Percentiles rank a stretch among this genome's conserved stretches.
Conservation (phyloP, 139 green algal genomes). For the Astrephomene gubernaculifera region DNA sequence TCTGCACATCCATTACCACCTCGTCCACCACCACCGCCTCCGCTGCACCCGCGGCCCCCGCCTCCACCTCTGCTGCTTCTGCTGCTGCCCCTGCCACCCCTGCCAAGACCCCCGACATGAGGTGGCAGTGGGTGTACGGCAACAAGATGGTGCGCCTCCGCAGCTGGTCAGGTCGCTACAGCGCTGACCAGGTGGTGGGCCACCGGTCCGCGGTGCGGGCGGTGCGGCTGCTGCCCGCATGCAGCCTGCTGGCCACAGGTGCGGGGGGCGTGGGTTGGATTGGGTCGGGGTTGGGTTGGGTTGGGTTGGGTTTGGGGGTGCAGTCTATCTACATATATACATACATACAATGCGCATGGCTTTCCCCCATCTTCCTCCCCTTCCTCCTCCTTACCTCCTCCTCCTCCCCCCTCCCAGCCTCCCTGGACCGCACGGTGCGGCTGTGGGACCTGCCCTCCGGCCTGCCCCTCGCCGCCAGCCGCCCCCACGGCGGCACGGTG, state of each 20-base stretch:
- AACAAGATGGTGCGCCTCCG: conserved; percentile 53
- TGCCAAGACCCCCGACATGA: background rate
- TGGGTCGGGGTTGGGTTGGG: no score
- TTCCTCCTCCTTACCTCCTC: background rate
- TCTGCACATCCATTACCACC: background rate
- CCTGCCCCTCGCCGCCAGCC: conserved; percentile 62
- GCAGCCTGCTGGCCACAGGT: conserved; percentile 75
- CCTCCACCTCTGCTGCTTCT: background rate
- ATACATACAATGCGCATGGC: no score
- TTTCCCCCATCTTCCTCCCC: no score
- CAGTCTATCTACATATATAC: no score
- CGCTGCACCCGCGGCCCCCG: background rate
- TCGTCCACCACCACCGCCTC: background rate
- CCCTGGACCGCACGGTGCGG: conserved; percentile 72
- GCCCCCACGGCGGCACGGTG: conserved; percentile 67
- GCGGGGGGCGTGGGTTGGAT: background rate
- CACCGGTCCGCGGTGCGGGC: conserved; percentile 57
- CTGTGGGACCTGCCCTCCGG: conserved; percentile 76
- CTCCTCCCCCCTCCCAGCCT: conserved; percentile 55
- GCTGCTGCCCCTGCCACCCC: background rate
- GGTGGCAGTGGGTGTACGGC: conserved; percentile 51
- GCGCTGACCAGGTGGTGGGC: conserved; percentile 67
- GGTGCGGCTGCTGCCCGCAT: conserved; percentile 59
- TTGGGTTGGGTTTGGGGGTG: no score
- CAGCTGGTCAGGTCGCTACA: conserved; percentile 57